Evolutionary conservation across 208 protist genomes (phyloP).

Genomic region (Wallacemonas sp.): DNA sequence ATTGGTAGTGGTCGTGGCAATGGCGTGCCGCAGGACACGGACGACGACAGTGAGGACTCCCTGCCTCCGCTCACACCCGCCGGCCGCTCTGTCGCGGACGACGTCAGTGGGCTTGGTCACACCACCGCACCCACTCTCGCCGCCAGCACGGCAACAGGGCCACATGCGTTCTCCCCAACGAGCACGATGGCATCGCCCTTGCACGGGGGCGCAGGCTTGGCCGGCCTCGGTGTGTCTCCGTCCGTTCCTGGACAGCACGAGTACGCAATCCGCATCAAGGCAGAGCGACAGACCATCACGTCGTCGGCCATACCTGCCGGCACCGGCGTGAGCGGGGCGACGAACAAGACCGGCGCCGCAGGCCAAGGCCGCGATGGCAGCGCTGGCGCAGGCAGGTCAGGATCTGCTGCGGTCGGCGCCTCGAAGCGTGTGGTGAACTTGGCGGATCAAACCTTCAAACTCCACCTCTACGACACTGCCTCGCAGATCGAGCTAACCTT

Average conservation of each 20-base stretch:
- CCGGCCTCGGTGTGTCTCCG: too few relatives aligned
- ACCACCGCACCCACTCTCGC: neutral
- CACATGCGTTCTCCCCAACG: neutral
- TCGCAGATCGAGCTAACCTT: slow-evolving; percentile 19
- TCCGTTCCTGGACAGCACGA: too few relatives aligned
- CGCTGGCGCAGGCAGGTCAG: neutral
- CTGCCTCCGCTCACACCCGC: too few relatives aligned
- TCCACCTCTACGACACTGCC: slow-evolving; percentile 29
- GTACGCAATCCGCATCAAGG: slow-evolving; percentile 26
- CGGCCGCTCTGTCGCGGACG: too few relatives aligned
- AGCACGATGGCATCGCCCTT: neutral
- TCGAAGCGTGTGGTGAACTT: slow-evolving; percentile 23
- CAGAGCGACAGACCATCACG: slow-evolving; percentile 27
- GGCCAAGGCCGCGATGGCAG: slow-evolving; percentile 2
- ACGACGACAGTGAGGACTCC: too few relatives aligned
- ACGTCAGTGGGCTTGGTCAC: neutral
- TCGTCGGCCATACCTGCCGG: slow-evolving; percentile 22
- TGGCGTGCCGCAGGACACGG: too few relatives aligned
- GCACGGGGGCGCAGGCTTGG: neutral
- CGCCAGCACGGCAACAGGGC: neutral
- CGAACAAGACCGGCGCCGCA: too few relatives aligned
- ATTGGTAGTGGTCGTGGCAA: too few relatives aligned
- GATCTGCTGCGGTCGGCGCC: slow-evolving; percentile 1
- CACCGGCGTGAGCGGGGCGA: neutral
- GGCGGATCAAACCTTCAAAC: slow-evolving; percentile 29